Conservation (phyloP, 2,329 filamentous ascomycete genomes). For the Trichophyton mentagrophytes region DNA sequence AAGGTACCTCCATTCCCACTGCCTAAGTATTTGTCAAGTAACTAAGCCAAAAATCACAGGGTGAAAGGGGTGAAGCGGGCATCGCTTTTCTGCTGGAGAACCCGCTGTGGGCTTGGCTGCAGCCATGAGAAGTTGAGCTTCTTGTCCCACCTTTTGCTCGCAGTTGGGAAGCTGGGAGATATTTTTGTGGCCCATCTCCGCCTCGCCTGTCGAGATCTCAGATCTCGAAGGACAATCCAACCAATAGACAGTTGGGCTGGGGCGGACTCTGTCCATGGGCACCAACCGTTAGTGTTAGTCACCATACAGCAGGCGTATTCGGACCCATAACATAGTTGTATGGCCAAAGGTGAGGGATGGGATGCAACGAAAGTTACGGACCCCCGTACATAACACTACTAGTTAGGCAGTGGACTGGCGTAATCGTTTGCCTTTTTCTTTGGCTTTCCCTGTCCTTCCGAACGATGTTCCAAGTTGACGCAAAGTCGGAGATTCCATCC, state of each 20-base stretch:
- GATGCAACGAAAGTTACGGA: neutral
- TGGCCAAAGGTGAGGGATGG: neutral
- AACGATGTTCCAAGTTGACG: constrained; percentile 2
- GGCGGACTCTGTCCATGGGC: neutral
- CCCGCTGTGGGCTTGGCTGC: neutral
- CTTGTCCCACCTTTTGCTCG: neutral
- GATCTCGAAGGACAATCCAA: neutral
- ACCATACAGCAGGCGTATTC: neutral
- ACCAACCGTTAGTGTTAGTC: neutral
- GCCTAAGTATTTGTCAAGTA: neutral
- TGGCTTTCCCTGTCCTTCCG: constrained; percentile 1
- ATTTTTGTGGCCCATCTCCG: neutral
- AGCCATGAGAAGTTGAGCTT: neutral
- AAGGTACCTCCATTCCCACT: neutral
- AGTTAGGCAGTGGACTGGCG: neutral
- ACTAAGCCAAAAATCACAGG: neutral
- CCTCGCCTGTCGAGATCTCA: neutral
- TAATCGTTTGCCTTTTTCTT: neutral
- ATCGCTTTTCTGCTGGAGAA: neutral
- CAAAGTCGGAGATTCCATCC: constrained; percentile 2
- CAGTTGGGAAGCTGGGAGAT: neutral
- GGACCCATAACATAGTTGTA: neutral
- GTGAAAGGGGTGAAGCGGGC: neutral
- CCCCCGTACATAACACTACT: neutral
- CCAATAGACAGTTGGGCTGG: neutral